phyloP scores from a whole-genome alignment of 345 rosid genomes.

The Raphanus sativus region DNA sequence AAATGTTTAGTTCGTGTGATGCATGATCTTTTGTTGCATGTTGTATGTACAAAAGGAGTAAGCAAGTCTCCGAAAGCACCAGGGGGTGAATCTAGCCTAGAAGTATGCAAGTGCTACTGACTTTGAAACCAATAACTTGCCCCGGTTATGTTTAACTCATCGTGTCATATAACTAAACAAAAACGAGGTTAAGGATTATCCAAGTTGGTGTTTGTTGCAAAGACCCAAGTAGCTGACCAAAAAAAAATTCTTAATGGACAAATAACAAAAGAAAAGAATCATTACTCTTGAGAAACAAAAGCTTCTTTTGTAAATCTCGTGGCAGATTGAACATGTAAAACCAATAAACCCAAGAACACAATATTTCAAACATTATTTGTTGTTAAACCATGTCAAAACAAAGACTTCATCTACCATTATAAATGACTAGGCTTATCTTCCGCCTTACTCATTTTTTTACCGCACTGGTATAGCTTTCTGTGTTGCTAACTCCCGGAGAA shows the following conservation, averaged over 20 bases:
- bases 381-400: constrained; percentile 4
- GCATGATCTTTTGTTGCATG: too few relatives aligned
- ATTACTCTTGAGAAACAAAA: not conserved
- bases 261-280: not conserved
- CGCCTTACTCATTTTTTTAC: constrained; percentile 18
- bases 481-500: constrained; percentile 23
- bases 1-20: too few relatives aligned
- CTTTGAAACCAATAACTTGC: not conserved
- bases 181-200: not conserved
- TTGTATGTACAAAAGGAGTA: too few relatives aligned
- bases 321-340: constrained; percentile 7
- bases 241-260: not conserved
- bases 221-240: not conserved
- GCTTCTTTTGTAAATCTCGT: not conserved
- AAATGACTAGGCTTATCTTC: constrained; percentile 18
- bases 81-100: not conserved
- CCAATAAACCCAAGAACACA: constrained; percentile 9
- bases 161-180: not conserved
- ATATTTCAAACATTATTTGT: constrained; percentile 11
- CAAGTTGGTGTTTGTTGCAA: not conserved
- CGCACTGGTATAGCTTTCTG: constrained; percentile 32
- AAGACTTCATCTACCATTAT: constrained; percentile 4
- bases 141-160: not conserved
- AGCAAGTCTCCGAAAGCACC: not conserved
- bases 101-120: not conserved